Evolutionary conservation across 352 stramenopile genomes (phyloP).

Genomic region (Globisporangium canariense): DNA sequence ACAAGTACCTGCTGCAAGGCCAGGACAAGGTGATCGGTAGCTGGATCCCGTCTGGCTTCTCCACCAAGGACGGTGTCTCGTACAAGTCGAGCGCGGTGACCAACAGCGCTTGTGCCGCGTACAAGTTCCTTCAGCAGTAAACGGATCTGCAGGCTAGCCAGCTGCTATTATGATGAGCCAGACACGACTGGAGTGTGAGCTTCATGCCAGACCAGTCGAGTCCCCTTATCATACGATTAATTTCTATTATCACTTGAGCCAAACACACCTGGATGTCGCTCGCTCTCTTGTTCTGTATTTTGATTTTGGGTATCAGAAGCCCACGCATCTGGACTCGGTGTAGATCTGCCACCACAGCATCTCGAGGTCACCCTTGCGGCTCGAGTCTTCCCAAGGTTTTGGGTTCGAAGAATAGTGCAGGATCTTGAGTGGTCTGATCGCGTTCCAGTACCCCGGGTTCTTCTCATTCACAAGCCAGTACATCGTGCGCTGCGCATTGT

Average conservation of each 20-base stretch:
- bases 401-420: conserved; percentile 40
- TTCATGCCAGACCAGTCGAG: not conserved
- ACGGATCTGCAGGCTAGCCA: not conserved
- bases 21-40: conserved; percentile 58
- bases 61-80: conserved; percentile 45
- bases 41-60: conserved; percentile 69
- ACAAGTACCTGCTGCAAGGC: conserved; percentile 56
- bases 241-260: not conserved
- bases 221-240: not conserved
- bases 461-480: conserved; percentile 74
- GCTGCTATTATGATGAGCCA: not conserved
- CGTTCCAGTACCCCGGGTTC: conserved; percentile 71
- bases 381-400: conserved; percentile 38
- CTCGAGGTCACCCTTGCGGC: conserved; percentile 39
- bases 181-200: not conserved
- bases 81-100: conserved; percentile 43
- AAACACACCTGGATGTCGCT: not conserved
- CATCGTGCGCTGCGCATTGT: conserved; percentile 84
- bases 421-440: conserved; percentile 40
- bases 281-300: not conserved
- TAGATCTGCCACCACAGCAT: conserved; percentile 46
- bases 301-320: conserved; percentile 6
- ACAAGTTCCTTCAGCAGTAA: conserved; percentile 33
- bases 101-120: conserved; percentile 32
- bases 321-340: conserved; percentile 25